phyloP scores from a whole-genome alignment of 2,329 filamentous ascomycete genomes.

The Furcasterigmium furcatum region DNA sequence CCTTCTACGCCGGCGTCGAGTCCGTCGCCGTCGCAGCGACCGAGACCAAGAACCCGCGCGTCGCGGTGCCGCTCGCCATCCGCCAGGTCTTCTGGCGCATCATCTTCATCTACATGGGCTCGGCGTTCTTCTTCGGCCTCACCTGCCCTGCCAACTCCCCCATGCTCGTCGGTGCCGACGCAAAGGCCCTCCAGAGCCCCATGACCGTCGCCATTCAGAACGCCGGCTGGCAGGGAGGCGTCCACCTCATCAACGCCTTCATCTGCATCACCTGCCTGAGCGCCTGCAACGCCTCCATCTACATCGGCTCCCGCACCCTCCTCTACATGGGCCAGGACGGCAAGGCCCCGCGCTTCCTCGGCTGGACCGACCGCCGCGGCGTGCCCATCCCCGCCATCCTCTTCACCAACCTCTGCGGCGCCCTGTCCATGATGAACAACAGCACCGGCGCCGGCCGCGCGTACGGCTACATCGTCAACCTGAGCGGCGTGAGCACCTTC shows the following conservation, averaged over 20 bases:
- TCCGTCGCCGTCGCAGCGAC: conserved; percentile 61
- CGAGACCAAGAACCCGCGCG: conserved; percentile 55
- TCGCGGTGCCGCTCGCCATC: conserved; percentile 55
- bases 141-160: conserved; percentile 68
- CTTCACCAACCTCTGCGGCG: conserved; percentile 67
- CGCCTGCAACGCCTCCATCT: conserved; percentile 73
- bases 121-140: conserved; percentile 71
- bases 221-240: conserved; percentile 69
- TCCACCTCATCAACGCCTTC: conserved; percentile 75
- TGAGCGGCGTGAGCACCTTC: conserved; percentile 68
- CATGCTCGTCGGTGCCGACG: conserved; percentile 57
- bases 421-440: conserved; percentile 73
- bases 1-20: conserved; percentile 67
- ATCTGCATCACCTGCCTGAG: conserved; percentile 71
- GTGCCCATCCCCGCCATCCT: conserved; percentile 59
- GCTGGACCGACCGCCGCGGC: conserved; percentile 63
- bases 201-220: conserved; percentile 73
- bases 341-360: conserved; percentile 68
- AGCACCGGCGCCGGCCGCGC: conserved; percentile 63
- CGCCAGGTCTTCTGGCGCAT: conserved; percentile 61
- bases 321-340: conserved; percentile 72
- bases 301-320: conserved; percentile 72
- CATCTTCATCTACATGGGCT: conserved; percentile 63
- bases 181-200: conserved; percentile 65
- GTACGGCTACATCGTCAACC: conserved; percentile 68